A percentile compares a stretch with the other conserved stretches of the same genome.
phyloP scores from a whole-genome alignment of 2,329 filamentous ascomycete species.

The Sordariomycetes sp. region DNA sequence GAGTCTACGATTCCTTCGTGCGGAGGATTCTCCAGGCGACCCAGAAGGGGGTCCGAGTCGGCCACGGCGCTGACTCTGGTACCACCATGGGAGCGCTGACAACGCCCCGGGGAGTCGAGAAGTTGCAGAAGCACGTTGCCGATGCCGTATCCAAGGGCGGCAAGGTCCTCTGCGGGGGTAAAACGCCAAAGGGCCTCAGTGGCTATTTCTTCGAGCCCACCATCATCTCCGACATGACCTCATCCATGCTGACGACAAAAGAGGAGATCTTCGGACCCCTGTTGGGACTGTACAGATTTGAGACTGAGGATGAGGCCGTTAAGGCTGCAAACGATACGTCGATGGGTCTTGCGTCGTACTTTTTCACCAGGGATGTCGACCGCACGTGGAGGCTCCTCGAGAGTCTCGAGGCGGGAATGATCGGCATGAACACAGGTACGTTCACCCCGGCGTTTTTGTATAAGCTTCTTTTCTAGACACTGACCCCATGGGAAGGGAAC shows the following conservation, averaged over 20 bases:
- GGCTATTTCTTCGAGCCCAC: conserved; percentile 25
- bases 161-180: not conserved
- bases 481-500: conserved; percentile 11
- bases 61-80: conserved; percentile 34
- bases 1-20: conserved; percentile 68
- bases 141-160: conserved; percentile 46
- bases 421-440: conserved; percentile 9
- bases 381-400: conserved; percentile 6
- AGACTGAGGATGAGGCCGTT: conserved; percentile 34
- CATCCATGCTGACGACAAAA: conserved; percentile 26
- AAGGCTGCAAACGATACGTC: conserved; percentile 34
- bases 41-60: conserved; percentile 21
- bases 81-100: conserved; percentile 24
- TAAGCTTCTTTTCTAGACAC: too few species aligned
- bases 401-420: conserved; percentile 6
- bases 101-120: conserved; percentile 19
- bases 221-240: conserved; percentile 22
- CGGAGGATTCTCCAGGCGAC: conserved; percentile 11
- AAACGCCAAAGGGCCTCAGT: conserved; percentile 12
- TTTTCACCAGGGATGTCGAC: conserved; percentile 6
- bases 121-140: conserved; percentile 36
- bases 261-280: conserved; percentile 43
- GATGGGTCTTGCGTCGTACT: conserved; percentile 23
- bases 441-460: conserved; percentile 12
- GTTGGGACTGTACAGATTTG: conserved; percentile 34